Percentiles rank a stretch among this genome's conserved stretches.
Conservation (phyloP, 106 monocot genomes). For the Dendrobium huoshanense region DNA sequence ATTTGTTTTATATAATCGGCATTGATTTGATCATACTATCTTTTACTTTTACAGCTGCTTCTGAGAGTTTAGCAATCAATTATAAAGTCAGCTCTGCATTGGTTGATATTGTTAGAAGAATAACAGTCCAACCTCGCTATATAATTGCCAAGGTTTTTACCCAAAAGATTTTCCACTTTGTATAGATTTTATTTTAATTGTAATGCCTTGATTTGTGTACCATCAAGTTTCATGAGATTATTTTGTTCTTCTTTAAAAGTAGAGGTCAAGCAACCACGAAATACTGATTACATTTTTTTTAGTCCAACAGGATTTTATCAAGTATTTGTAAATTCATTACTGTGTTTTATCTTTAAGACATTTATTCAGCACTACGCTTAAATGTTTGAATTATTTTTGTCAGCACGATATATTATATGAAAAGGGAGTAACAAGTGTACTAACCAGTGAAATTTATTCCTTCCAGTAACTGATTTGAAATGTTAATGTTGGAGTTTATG, state of each 20-base stretch:
- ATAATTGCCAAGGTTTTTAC: slow-evolving; percentile 88
- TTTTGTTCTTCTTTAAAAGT: background rate
- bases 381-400: too few species aligned
- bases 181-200: background rate
- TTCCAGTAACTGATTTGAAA: too few species aligned
- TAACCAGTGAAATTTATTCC: too few species aligned
- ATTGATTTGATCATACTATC: background rate
- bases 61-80: slow-evolving; percentile 92
- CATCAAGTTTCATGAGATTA: background rate
- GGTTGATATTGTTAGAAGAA: slow-evolving; percentile 66
- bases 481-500: too few species aligned
- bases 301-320: background rate
- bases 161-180: background rate
- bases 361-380: too few species aligned
- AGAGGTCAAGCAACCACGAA: background rate
- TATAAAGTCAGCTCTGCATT: slow-evolving; percentile 90
- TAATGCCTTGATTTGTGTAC: background rate
- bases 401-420: too few species aligned
- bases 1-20: background rate
- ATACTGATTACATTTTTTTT: background rate
- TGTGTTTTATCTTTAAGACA: too few species aligned
- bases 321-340: background rate
- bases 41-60: slow-evolving; percentile 54
- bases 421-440: too few species aligned
- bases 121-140: slow-evolving; percentile 70